Evolutionary conservation across 176 grass and related monocot genomes (phyloP), one percentile per base, ranked within the genome.

Genomic region (Oryza longistaminata): DNA sequence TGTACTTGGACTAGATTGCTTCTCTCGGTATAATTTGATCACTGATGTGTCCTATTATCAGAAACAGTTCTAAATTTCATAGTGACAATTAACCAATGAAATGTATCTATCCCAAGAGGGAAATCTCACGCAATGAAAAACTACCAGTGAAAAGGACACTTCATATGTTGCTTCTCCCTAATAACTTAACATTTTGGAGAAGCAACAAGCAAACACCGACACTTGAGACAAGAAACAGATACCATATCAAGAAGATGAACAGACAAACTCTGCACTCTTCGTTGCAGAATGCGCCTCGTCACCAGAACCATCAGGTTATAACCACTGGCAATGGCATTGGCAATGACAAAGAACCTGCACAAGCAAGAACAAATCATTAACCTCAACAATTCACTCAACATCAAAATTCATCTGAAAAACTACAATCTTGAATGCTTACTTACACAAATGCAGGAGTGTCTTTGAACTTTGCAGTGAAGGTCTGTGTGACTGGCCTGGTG

Each of bases 401-500:
- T 9, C 4, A 70, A 2, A 37, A 58, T 70, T 42, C 73, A 3
- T 9, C 24, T 60, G 24, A 46, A 3, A 3, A 75, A 22, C 4
- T 29, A 4, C 10, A 68, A 15, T 79, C 25, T 52, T 60, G 73
- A 66, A 10, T 19, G 2, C 83, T 78, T 81, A 99, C 83, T 78
- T 81, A 99, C 90, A 99, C 93, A 40, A 96, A 94, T 15, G 90
- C 86, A 60, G 91, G 93, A 4, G 86, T 88, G 71, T 99, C 78
- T 8, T 72, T 87, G 92, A 91, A 99, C 85, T 86, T 66, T 2
- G 82, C 82, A 21, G 78, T 91, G 86, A 99, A 92, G 31, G 88
- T 89, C 50, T 99, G 88, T 24, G 11, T 83, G 70, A 99, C 73
- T 27, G 78, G 86, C 67, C 49, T 82, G 15, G 90, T 94, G 48